These are phyloP conservation scores for Geoglossum glabrum DNA, from an alignment of 495 filamentous ascomycete genomes.

Conservation along the genomic window DNA sequence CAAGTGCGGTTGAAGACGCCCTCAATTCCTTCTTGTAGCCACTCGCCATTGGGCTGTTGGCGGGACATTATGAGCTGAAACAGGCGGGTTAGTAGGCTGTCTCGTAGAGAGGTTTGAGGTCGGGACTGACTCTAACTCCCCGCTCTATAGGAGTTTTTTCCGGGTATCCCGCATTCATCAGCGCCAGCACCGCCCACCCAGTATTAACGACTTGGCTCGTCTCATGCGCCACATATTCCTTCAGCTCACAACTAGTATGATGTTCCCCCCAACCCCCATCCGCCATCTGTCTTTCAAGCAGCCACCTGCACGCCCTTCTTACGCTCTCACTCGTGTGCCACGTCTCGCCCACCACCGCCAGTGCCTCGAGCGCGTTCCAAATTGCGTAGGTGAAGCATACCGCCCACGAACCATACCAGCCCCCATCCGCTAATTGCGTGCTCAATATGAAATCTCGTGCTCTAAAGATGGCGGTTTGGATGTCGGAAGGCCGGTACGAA, in stretches of 20 bases:
- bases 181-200: not conserved
- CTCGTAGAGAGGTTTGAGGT: not conserved
- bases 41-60: not conserved
- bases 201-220: conserved; percentile 8
- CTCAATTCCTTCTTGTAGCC: not conserved
- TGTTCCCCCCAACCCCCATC: conserved; percentile 14
- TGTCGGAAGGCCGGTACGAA: conserved; percentile 7
- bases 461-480: conserved; percentile 4
- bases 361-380: conserved; percentile 11
- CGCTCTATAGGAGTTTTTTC: not conserved
- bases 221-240: conserved; percentile 1
- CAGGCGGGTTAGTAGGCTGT: not conserved
- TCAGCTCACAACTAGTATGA: not conserved
- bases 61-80: not conserved
- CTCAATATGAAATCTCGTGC: conserved; percentile 7
- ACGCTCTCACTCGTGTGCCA: conserved; percentile 6
- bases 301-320: conserved; percentile 9
- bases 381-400: conserved; percentile 12
- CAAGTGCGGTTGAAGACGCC: not conserved
- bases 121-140: not conserved
- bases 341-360: conserved; percentile 8
- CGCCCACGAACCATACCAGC: conserved; percentile 12
- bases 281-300: conserved; percentile 9
- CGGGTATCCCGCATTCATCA: not conserved
- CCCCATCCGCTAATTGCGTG: conserved; percentile 8